A percentile compares a stretch with the other conserved stretches of the same genome.
phyloP scores from a whole-genome alignment of 148 eudicot genomes.

The Chenopodium quinoa region DNA sequence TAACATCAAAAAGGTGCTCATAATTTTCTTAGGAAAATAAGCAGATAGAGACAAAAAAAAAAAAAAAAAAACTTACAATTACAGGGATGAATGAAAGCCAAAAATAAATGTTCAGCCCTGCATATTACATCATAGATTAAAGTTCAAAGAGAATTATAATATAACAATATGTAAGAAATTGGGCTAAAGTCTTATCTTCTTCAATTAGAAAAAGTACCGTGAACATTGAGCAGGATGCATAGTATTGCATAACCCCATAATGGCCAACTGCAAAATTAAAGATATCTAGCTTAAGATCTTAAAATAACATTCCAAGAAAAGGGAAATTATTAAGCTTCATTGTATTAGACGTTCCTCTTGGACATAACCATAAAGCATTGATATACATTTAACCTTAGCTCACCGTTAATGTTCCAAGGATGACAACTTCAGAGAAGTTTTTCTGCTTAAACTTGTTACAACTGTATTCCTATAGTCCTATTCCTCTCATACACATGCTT shows the following conservation, averaged over 20 bases:
- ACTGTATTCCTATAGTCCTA: neutral
- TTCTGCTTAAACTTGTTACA: neutral
- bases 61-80: constrained; percentile 53
- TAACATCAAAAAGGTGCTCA: neutral
- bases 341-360: neutral
- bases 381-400: neutral
- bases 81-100: constrained; percentile 97
- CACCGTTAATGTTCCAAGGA: neutral
- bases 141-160: neutral
- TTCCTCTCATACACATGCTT: neutral
- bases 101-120: constrained; percentile 95
- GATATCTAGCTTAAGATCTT: neutral
- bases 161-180: neutral
- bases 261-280: constrained; percentile 78
- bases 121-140: neutral
- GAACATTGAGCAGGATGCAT: constrained; percentile 86
- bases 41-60: neutral
- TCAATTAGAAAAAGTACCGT: constrained; percentile 48
- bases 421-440: neutral
- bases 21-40: neutral
- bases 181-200: neutral
- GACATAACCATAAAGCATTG: neutral
- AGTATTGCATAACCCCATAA: constrained; percentile 94
- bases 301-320: neutral
- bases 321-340: neutral